These are phyloP conservation scores for Nannochloris sp. DNA, from an alignment of 139 green algal genomes.

Conservation along the genomic window DNA sequence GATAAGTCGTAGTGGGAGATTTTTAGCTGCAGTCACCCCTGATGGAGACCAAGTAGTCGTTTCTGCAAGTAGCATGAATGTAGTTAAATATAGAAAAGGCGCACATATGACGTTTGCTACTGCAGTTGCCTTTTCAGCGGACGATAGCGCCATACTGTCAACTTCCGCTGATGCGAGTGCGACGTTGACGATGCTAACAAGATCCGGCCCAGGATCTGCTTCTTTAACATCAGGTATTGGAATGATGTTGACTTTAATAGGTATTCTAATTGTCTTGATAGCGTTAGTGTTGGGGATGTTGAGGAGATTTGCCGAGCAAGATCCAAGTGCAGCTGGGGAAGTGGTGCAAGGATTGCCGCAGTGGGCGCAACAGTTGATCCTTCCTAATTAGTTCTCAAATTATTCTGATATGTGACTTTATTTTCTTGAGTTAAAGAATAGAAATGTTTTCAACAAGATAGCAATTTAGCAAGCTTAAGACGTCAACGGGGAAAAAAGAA, in stretches of 20 bases:
- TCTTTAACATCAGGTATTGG: no score
- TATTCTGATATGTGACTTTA: not conserved
- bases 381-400: no score
- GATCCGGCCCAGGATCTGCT: not conserved
- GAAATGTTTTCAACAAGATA: no score
- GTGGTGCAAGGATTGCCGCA: not conserved
- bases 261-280: not conserved
- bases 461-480: no score
- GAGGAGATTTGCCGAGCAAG: not conserved
- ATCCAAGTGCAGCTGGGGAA: not conserved
- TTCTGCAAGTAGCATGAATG: constrained; percentile 12
- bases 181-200: constrained; percentile 7
- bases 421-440: no score
- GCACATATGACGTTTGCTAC: constrained; percentile 57
- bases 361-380: not conserved
- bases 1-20: constrained; percentile 4
- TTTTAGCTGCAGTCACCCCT: constrained; percentile 25
- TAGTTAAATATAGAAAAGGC: constrained; percentile 3
- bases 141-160: constrained; percentile 16
- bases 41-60: constrained; percentile 25
- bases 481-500: no score
- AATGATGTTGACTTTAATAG: not conserved
- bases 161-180: constrained; percentile 23
- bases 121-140: constrained; percentile 27
- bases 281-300: constrained; percentile 16